phyloP scores from a whole-genome alignment of 345 rosid genomes.

The Rhizophora mangle region DNA sequence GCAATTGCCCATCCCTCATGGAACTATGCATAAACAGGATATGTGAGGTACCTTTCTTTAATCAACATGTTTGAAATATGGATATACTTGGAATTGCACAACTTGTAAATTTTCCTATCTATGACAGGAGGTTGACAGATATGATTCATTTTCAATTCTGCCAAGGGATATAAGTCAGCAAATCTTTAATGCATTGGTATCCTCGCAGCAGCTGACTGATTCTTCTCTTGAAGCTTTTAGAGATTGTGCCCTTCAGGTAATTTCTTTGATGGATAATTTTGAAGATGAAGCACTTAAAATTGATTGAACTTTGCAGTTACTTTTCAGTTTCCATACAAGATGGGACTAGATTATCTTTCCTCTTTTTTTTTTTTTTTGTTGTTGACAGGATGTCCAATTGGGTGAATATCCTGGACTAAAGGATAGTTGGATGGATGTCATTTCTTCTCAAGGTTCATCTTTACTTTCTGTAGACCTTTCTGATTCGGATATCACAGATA shows the following conservation, averaged over 20 bases:
- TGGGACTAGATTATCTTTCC: no score
- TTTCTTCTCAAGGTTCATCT: constrained; percentile 81
- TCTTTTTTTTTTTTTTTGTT: no score
- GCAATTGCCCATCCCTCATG: constrained; percentile 65
- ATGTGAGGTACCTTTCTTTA: constrained; percentile 45
- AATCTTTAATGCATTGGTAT: constrained; percentile 69
- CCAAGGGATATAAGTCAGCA: constrained; percentile 90
- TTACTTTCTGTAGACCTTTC: constrained; percentile 85
- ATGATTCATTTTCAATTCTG: constrained; percentile 52
- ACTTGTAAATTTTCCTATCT: constrained; percentile 10
- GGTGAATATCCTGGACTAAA: constrained; percentile 72
- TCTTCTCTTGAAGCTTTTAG: constrained; percentile 64
- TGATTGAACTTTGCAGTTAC: no score
- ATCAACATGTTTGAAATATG: background rate
- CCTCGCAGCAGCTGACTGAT: constrained; percentile 42
- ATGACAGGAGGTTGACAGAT: constrained; percentile 57
- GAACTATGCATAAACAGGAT: constrained; percentile 64
- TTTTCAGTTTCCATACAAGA: no score
- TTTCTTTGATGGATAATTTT: no score
- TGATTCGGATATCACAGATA: constrained; percentile 66
- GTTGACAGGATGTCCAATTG: constrained; percentile 66
- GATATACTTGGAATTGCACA: constrained; percentile 3
- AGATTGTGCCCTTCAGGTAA: constrained; percentile 91
- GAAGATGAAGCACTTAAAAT: no score
- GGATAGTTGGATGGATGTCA: constrained; percentile 78